Percentiles rank a stretch among this genome's conserved stretches.
Evolutionary conservation across 2,329 filamentous ascomycete species (phyloP).

Genomic region (Tolypocladium nubicola): DNA sequence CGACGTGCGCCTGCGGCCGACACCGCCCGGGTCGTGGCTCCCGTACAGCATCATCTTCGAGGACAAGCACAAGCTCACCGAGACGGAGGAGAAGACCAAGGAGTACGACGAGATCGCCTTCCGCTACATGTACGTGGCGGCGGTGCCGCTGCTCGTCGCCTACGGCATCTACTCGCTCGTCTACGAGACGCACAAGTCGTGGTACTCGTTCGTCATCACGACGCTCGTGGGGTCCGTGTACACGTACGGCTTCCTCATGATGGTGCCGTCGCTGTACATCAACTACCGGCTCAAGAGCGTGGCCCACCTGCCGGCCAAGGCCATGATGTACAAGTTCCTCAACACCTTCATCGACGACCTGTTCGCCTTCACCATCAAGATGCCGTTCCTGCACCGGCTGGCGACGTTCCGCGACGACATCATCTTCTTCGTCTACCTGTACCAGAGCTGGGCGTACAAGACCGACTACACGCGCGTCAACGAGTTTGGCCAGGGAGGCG

Average conservation of each 20-base stretch:
- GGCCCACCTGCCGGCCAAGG: conserved; percentile 91
- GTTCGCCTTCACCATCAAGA: conserved; percentile 98
- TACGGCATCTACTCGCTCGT: conserved; percentile 87
- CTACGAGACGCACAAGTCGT: conserved; percentile 93
- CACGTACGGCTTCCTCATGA: conserved; percentile 98
- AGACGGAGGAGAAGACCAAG: conserved; percentile 95
- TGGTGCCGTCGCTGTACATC: conserved; percentile 96
- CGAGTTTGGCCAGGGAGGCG: conserved; percentile 97
- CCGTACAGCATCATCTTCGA: conserved; percentile 80
- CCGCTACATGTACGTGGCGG: conserved; percentile 88
- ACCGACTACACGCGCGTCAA: conserved; percentile 88
- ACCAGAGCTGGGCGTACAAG: conserved; percentile 88
- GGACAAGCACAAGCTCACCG: conserved; percentile 91
- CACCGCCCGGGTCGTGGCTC: conserved; percentile 56
- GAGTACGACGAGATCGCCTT: conserved; percentile 98
- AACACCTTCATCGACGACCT: conserved; percentile 99
- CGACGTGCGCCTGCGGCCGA: conserved; percentile 68
- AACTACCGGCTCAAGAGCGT: conserved; percentile 96
- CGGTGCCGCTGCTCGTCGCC: conserved; percentile 77
- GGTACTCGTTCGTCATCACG: conserved; percentile 93
- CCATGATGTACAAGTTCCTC: conserved; percentile 96
- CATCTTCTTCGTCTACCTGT: conserved; percentile 96
- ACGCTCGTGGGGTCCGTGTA: conserved; percentile 95
- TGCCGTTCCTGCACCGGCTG: conserved; percentile 87
- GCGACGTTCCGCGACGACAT: conserved; percentile 90